A percentile compares a stretch with the other conserved stretches of the same genome.
phyloP scores from a whole-genome alignment of 768 basidiomycete genomes.

The Naematelia aurantialba region DNA sequence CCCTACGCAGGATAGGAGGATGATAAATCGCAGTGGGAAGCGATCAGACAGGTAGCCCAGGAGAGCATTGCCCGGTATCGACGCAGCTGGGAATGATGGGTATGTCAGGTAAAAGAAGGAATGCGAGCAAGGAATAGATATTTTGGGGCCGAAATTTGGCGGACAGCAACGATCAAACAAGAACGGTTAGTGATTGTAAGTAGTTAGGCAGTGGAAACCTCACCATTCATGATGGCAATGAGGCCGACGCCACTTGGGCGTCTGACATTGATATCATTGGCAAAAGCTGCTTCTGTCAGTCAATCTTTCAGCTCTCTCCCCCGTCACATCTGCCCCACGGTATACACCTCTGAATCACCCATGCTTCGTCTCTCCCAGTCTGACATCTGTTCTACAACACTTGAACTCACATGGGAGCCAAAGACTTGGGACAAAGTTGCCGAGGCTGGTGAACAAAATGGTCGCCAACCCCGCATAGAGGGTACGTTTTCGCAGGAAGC shows the following conservation, averaged over 20 bases:
- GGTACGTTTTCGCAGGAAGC: conserved; percentile 19
- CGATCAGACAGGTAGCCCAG: conserved; percentile 40
- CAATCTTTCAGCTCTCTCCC: too few relatives aligned
- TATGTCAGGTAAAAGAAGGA: neutral
- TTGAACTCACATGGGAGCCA: conserved; percentile 30
- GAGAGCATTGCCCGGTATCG: conserved; percentile 36
- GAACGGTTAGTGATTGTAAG: too few relatives aligned
- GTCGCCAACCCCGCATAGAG: conserved; percentile 24
- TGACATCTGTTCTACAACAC: too few relatives aligned
- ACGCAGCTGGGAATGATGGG: too few relatives aligned
- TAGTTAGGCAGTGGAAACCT: too few relatives aligned
- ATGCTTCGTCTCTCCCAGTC: too few relatives aligned
- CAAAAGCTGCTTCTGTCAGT: too few relatives aligned
- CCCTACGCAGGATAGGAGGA: conserved; percentile 34
- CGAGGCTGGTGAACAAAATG: conserved; percentile 36
- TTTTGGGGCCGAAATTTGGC: neutral
- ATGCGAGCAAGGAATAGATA: neutral
- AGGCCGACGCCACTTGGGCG: conserved; percentile 36
- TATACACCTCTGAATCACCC: too few relatives aligned
- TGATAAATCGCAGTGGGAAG: conserved; percentile 26
- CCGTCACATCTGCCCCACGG: too few relatives aligned
- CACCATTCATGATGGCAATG: conserved; percentile 46
- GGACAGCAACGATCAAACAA: too few relatives aligned
- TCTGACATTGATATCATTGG: conserved; percentile 27
- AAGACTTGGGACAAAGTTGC: conserved; percentile 42